Evolutionary conservation across 2,329 filamentous ascomycete species (phyloP).

Genomic region (Torrubiella hemipterigena): DNA sequence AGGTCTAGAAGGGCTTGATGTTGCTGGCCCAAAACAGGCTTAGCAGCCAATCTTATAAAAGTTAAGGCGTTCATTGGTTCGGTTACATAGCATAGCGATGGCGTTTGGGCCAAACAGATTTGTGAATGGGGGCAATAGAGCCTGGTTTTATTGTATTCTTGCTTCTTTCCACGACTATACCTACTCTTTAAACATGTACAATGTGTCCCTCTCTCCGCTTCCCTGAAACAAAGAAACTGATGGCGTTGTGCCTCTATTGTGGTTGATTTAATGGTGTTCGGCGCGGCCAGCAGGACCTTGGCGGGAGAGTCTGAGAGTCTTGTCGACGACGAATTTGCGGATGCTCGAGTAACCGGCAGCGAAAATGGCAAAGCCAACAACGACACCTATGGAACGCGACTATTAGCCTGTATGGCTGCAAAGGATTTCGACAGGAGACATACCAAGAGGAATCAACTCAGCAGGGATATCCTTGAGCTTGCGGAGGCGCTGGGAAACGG

Average conservation of each 20-base stretch:
- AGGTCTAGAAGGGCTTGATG: constrained; percentile 82
- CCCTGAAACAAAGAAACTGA: constrained; percentile 9
- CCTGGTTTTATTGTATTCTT: constrained; percentile 2
- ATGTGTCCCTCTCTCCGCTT: constrained; percentile 4
- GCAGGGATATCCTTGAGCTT: constrained; percentile 81
- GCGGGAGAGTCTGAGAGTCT: constrained; percentile 78
- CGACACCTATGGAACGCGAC: constrained; percentile 56
- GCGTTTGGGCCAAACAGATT: constrained; percentile 21
- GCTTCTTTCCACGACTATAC: constrained; percentile 7
- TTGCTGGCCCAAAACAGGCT: constrained; percentile 81
- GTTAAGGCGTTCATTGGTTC: constrained; percentile 24
- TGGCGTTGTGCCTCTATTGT: constrained; percentile 7
- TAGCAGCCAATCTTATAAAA: too few species aligned
- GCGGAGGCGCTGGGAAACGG: constrained; percentile 88
- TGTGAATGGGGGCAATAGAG: constrained; percentile 3
- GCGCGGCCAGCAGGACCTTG: constrained; percentile 38
- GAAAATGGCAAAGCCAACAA: constrained; percentile 72
- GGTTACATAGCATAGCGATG: constrained; percentile 30
- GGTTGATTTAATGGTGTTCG: constrained; percentile 24
- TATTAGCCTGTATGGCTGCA: constrained; percentile 11
- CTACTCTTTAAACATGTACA: constrained; percentile 8
- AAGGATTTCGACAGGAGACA: constrained; percentile 7
- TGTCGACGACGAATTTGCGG: constrained; percentile 79
- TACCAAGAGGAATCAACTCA: constrained; percentile 92
- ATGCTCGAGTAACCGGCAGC: constrained; percentile 72